Percentiles rank a stretch among this genome's conserved stretches.
Conservation (phyloP, 1,284 basidiomycete genomes). For the Rhodotorula mucilaginosa region DNA sequence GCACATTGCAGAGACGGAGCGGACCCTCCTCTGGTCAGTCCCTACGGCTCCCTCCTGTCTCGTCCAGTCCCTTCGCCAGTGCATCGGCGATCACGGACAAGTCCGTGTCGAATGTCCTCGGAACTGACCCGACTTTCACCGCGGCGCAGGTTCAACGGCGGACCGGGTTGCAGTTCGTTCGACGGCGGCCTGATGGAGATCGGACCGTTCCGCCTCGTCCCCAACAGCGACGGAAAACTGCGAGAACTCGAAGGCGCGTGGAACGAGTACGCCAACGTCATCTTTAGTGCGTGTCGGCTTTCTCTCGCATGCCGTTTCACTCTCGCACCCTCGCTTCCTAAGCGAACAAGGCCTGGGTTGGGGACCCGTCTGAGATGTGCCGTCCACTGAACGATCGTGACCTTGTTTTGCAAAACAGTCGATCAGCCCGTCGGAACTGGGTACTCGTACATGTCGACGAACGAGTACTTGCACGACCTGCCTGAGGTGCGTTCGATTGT, state of each 20-base stretch:
- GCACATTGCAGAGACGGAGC: slow-evolving; percentile 77
- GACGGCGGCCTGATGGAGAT: slow-evolving; percentile 96
- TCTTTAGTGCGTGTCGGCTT: slow-evolving; percentile 65
- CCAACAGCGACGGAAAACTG: slow-evolving; percentile 71
- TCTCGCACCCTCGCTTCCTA: background rate
- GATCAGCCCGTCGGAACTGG: slow-evolving; percentile 97
- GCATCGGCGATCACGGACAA: too few relatives aligned
- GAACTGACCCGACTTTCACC: too few relatives aligned
- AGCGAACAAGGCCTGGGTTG: background rate
- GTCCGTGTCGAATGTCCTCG: too few relatives aligned
- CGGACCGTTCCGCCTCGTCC: slow-evolving; percentile 66
- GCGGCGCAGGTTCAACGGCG: slow-evolving; percentile 54
- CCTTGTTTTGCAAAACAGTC: too few relatives aligned
- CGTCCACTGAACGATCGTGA: background rate
- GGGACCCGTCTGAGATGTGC: too few relatives aligned
- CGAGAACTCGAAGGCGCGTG: slow-evolving; percentile 82
- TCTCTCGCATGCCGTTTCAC: background rate
- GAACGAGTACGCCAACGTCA: slow-evolving; percentile 97
- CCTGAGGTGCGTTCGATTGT: slow-evolving; percentile 58
- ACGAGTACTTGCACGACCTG: slow-evolving; percentile 78
- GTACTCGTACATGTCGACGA: slow-evolving; percentile 81
- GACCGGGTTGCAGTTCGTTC: slow-evolving; percentile 96
- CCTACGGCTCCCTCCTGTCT: background rate
- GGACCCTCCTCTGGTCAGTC: slow-evolving; percentile 84
- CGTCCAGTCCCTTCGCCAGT: too few relatives aligned